Base-by-base conservation (phyloP, 306 rosid species). In the Pueraria montana region DNA sequence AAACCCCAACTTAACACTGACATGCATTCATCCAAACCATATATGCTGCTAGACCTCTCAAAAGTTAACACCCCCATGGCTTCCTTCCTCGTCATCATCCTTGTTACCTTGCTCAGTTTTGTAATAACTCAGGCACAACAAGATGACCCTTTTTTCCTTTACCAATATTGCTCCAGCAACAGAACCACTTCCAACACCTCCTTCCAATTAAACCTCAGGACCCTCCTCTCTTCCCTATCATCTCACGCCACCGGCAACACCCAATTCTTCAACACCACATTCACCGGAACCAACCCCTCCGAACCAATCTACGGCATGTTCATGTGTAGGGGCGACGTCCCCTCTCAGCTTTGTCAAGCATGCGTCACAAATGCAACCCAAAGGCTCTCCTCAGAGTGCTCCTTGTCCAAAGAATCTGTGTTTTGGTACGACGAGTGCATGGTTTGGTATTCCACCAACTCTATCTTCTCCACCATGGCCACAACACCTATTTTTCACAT, bases 391-490 rank as follows among this genome's bases (percentile, higher is more conserved):
- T 20, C 36, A 0, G 23, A 71, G 1, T 71, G 76, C 42, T 24
- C 76, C 24, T 71, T 71, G 23, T 71, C 76, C 13, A 71, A 71
- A 46, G 13, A 71, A 46, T 18, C 59, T 2, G 30, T 6, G 6
- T 13, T 71, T 14, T 71, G 58, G 59, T 46, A 46, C 21, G 76
- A 71, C 0, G 76, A 71, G 59, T 71, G 76, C 59, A 71, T 46
- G 76, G 59, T 71, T 71, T 14, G 59, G 59, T 71, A 46, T 26
- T 71, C 76, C 76, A 71, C 38, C 8, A 16, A 4, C 58, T 26
- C 23, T 1, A 11, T 71, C 8, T 46, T 71, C 40, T 24, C 59
- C 23, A 71, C 8, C 0, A 1, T 70, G 2, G 40, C 11, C 38
- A 71, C 13, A 6, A 3, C 6, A 0, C 59, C 42, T 14, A 1